phyloP scores from a whole-genome alignment of 768 basidiomycete genomes.

The Boletales sp. region DNA sequence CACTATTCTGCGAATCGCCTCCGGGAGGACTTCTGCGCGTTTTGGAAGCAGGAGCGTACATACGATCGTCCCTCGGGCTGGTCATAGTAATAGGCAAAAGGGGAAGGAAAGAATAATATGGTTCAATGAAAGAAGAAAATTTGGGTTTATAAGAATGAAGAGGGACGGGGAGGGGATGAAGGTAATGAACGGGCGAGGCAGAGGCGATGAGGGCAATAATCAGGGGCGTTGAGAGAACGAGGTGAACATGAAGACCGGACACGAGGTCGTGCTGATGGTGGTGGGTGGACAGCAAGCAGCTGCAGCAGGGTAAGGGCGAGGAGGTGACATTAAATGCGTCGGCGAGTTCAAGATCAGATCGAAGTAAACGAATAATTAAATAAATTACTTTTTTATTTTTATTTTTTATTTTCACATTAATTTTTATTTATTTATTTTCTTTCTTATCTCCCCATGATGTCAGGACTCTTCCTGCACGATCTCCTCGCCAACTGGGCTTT shows the following conservation, averaged over 20 bases:
- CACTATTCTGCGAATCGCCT: conserved; percentile 56
- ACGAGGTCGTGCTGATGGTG: conserved; percentile 40
- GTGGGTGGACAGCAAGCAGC: conserved; percentile 21
- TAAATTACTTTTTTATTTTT: background rate
- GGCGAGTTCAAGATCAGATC: conserved; percentile 10
- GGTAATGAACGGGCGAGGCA: conserved; percentile 39
- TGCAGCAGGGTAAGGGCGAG: conserved; percentile 33
- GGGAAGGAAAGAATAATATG: conserved; percentile 42
- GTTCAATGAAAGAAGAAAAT: conserved; percentile 47
- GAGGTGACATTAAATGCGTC: conserved; percentile 30
- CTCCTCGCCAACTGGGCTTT: conserved; percentile 57
- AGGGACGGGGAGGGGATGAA: conserved; percentile 38
- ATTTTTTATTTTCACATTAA: background rate
- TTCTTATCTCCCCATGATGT: background rate
- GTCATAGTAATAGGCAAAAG: conserved; percentile 65
- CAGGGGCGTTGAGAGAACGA: conserved; percentile 44
- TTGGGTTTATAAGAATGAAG: conserved; percentile 50
- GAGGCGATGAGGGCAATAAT: conserved; percentile 40
- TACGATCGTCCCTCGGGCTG: conserved; percentile 68
- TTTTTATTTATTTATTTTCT: background rate
- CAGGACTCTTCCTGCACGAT: conserved; percentile 8
- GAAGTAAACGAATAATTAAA: no score
- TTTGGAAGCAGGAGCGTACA: conserved; percentile 61
- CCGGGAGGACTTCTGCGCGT: conserved; percentile 62
- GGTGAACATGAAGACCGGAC: conserved; percentile 48